Evolutionary conservation across 2,329 filamentous ascomycete genomes (phyloP).

Genomic region (Fusarium fracticaudum): DNA sequence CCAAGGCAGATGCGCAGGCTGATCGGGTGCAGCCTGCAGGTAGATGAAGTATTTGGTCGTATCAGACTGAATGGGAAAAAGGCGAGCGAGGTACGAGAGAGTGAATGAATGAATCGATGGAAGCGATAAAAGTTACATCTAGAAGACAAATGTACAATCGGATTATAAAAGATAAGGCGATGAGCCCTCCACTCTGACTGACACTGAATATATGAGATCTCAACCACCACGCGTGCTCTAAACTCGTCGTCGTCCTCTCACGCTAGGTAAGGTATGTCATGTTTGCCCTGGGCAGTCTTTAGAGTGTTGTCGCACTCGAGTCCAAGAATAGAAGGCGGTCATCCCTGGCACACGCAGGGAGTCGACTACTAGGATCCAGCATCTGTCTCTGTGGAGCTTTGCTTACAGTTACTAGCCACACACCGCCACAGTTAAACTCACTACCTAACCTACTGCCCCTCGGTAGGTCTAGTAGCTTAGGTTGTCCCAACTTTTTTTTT

Average conservation of each 20-base stretch:
- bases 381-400: background rate
- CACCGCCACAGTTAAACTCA: constrained; percentile 20
- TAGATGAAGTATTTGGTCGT: background rate
- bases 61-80: constrained; percentile 3
- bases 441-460: constrained; percentile 1
- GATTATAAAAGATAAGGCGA: background rate
- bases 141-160: background rate
- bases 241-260: constrained; percentile 22
- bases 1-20: constrained; percentile 40
- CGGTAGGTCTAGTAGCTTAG: no score
- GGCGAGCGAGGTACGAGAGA: background rate
- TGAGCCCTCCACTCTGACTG: background rate
- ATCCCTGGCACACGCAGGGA: constrained; percentile 24
- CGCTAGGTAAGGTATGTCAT: constrained; percentile 40
- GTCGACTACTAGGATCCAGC: background rate
- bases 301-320: constrained; percentile 6
- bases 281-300: constrained; percentile 14
- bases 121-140: constrained; percentile 1
- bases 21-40: constrained; percentile 21
- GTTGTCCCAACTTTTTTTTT: constrained; percentile 40
- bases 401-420: constrained; percentile 20
- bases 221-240: constrained; percentile 26
- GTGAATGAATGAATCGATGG: background rate
- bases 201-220: constrained; percentile 7
- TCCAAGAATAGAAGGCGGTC: constrained; percentile 39